Evolutionary conservation across 495 filamentous ascomycete genomes (phyloP), one percentile per base, ranked within the genome.

Genomic region (Aspergillus sclerotiicarbonarius): DNA sequence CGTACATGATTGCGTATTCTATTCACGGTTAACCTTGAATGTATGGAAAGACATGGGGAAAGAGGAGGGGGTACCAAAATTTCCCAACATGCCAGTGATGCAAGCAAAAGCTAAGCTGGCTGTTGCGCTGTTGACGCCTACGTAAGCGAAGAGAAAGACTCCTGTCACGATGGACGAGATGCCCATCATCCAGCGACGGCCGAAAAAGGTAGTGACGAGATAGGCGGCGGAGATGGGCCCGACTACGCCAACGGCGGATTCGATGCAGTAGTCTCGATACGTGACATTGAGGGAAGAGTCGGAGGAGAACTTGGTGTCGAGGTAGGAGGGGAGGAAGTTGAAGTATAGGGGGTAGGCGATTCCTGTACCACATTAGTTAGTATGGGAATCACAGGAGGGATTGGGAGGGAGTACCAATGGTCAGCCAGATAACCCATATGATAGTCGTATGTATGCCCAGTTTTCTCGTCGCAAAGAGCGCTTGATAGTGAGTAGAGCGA

Each of bases 1-100:
- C 80, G 58, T 83, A 84, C 61, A 84, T 74, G 6, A 84, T 73
- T 12, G 78, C 80, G 54, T 83, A 74, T 47, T 71, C 70, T 71
- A 35, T 29, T 25, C 25, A 25, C n/a, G 20, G 29, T 33, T 33
- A 44, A 15, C n/a, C 18, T 6, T 18, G 8, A 1, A 6, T 33
- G 4, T 4, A 52, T 33, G 31, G 7, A 8, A 58, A 15, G 48
- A 29, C n/a, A 9, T 16, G 3, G 10, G 54, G 48, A 15, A 33
- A 12, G 7, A 33, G 47, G 10, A 15, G 39, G 43, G 18, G 21
- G 41, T 45, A 71, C 71, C 69, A 44, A 72, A 74, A 46, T 74
- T 72, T 4, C 57, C 69, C 10, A 72, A 37, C 4, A 72, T 48
- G 7, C 63, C 59, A 4, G 69, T 74, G 0, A 70, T 39, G 25